A percentile compares a stretch with the other conserved stretches of the same genome.
Conservation (phyloP, 192 early-diverging fungal genomes). For the Coemansia sp. region DNA sequence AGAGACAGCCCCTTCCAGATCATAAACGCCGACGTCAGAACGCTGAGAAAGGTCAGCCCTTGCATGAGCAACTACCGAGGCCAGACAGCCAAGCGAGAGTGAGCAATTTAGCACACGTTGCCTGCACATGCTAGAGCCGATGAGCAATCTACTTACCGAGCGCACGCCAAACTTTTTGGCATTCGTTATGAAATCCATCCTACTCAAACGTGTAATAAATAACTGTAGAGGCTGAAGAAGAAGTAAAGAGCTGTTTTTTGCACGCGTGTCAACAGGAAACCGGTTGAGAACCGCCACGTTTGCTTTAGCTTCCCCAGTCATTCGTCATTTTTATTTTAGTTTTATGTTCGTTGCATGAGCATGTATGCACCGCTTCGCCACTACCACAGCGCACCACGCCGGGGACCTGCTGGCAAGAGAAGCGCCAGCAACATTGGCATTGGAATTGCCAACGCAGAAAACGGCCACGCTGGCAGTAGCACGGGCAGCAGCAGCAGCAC, state of each 20-base stretch:
- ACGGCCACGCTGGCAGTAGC: not conserved
- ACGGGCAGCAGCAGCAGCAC: not conserved
- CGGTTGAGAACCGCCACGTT: too few species aligned
- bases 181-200: slow-evolving; percentile 44
- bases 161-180: slow-evolving; percentile 42
- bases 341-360: not conserved
- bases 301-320: too few species aligned
- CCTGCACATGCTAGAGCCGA: not conserved
- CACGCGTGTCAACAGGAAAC: too few species aligned
- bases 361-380: slow-evolving; percentile 15
- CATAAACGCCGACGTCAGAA: slow-evolving; percentile 90
- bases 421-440: not conserved
- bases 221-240: not conserved
- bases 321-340: too few species aligned
- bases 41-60: slow-evolving; percentile 83
- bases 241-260: not conserved
- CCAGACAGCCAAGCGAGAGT: not conserved
- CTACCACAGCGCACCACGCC: slow-evolving; percentile 4
- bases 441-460: not conserved
- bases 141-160: slow-evolving; percentile 34
- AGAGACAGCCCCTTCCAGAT: slow-evolving; percentile 92
- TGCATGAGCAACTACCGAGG: slow-evolving; percentile 58
- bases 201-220: not conserved
- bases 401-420: not conserved
- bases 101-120: not conserved